phyloP scores from a whole-genome alignment of 1,284 basidiomycete species.

The Fomitopsis betulina region DNA sequence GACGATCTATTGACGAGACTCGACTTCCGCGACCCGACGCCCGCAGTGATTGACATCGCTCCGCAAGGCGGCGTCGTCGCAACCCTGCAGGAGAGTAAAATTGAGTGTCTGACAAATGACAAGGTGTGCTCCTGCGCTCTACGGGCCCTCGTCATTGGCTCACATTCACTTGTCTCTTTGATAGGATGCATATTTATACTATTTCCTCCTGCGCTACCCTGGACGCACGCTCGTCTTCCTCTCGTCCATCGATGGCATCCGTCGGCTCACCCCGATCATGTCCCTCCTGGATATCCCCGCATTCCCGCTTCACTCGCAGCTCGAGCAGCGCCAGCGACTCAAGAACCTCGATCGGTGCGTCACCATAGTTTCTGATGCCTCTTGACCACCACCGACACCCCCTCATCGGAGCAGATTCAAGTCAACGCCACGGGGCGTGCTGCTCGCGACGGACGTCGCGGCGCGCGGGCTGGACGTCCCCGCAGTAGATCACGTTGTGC shows the following conservation, averaged over 20 bases:
- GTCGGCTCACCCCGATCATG: constrained; percentile 83
- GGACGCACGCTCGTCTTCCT: constrained; percentile 95
- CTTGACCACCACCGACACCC: neutral
- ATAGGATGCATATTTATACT: constrained; percentile 92
- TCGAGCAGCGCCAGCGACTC: constrained; percentile 95
- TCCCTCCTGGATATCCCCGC: constrained; percentile 77
- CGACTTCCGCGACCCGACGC: constrained; percentile 90
- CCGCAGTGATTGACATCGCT: constrained; percentile 88
- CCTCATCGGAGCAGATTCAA: constrained; percentile 62
- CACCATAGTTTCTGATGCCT: constrained; percentile 4
- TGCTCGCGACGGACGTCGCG: constrained; percentile 79
- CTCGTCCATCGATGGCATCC: constrained; percentile 93
- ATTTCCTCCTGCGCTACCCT: constrained; percentile 94
- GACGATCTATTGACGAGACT: constrained; percentile 89
- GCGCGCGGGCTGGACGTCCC: constrained; percentile 75
- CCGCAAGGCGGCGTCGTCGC: constrained; percentile 83
- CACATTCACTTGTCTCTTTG: too few relatives aligned
- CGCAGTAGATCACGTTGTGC: constrained; percentile 72
- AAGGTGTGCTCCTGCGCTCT: constrained; percentile 65
- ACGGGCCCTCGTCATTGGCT: too few relatives aligned
- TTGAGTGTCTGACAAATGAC: constrained; percentile 84
- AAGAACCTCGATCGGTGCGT: constrained; percentile 86
- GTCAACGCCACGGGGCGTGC: constrained; percentile 65
- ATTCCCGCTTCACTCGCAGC: constrained; percentile 88
- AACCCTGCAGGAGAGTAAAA: constrained; percentile 83